Evolutionary conservation across 495 filamentous ascomycete genomes (phyloP).

Genomic region (Hypoxylon crocopeplum): DNA sequence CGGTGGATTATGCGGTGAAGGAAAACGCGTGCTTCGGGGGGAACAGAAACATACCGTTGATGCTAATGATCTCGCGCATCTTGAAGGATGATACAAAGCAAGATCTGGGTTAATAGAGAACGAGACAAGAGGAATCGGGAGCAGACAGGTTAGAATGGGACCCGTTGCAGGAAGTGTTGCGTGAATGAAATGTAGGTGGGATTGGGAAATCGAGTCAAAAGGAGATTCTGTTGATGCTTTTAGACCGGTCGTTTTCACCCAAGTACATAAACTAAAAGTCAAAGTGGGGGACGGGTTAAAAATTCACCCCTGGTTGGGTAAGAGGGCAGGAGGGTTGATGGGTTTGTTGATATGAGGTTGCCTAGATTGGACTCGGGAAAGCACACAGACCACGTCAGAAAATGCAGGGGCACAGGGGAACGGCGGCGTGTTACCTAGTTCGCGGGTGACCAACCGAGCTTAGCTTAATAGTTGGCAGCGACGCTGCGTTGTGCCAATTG

Average conservation of each 20-base stretch:
- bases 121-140: constrained; percentile 21
- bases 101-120: constrained; percentile 25
- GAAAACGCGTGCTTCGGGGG: constrained; percentile 44
- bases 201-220: constrained; percentile 37
- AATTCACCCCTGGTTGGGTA: constrained; percentile 41
- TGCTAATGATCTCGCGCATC: constrained; percentile 99
- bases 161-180: constrained; percentile 16
- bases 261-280: constrained; percentile 26
- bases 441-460: constrained; percentile 11
- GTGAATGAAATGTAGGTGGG: constrained; percentile 32
- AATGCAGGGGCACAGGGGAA: constrained; percentile 18
- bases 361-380: constrained; percentile 27
- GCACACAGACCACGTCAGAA: constrained; percentile 29
- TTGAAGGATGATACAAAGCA: constrained; percentile 52
- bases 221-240: constrained; percentile 41
- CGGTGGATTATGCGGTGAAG: constrained; percentile 47
- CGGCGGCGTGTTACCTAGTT: not conserved
- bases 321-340: constrained; percentile 22
- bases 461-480: constrained; percentile 3
- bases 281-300: constrained; percentile 44
- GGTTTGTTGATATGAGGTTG: constrained; percentile 37
- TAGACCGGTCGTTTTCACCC: constrained; percentile 42
- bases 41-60: constrained; percentile 82
- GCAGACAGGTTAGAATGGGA: constrained; percentile 28
- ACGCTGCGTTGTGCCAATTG: constrained; percentile 13